Percentiles rank a stretch among this genome's conserved stretches.
Evolutionary conservation across 352 stramenopile species (phyloP).

Genomic region (Globisporangium middletonii): DNA sequence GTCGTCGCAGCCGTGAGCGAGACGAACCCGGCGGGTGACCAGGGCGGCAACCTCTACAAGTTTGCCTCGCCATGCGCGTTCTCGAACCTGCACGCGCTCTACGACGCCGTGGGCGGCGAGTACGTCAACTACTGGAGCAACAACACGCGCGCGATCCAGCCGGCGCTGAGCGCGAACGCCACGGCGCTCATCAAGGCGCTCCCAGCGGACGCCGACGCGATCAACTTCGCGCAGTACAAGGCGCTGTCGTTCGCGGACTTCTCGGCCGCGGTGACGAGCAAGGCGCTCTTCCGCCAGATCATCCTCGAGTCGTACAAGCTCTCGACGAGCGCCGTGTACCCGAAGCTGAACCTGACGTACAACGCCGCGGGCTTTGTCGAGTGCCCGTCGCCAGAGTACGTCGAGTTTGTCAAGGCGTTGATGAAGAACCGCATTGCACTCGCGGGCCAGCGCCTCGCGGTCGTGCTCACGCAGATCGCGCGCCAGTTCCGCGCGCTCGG

Average conservation of each 20-base stretch:
- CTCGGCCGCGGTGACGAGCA: neutral
- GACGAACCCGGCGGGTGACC: too few species aligned
- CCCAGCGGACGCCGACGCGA: slow-evolving; percentile 20
- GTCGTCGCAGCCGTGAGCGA: too few species aligned
- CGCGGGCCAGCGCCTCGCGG: slow-evolving; percentile 43
- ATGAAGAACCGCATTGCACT: slow-evolving; percentile 40
- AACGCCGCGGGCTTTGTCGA: slow-evolving; percentile 6
- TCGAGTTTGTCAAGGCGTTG: slow-evolving; percentile 20
- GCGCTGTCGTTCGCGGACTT: slow-evolving; percentile 15
- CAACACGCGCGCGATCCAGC: too few species aligned
- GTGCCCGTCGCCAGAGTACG: slow-evolving; percentile 26
- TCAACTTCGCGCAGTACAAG: slow-evolving; percentile 38
- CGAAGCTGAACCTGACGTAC: slow-evolving; percentile 23
- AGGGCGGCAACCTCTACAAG: too few species aligned
- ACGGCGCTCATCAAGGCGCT: slow-evolving; percentile 26
- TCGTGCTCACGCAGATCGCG: slow-evolving; percentile 51
- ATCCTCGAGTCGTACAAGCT: slow-evolving; percentile 35
- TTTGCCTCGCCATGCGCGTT: too few species aligned
- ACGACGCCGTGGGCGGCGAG: too few species aligned
- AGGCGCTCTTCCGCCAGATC: slow-evolving; percentile 3
- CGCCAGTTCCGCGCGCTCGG: slow-evolving; percentile 31
- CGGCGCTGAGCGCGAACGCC: too few species aligned
- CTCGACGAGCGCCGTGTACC: neutral
- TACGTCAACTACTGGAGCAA: too few species aligned
- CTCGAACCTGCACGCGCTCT: too few species aligned